Conservation (phyloP, 2,329 filamentous ascomycete species). For the Ceratocystis variospora region DNA sequence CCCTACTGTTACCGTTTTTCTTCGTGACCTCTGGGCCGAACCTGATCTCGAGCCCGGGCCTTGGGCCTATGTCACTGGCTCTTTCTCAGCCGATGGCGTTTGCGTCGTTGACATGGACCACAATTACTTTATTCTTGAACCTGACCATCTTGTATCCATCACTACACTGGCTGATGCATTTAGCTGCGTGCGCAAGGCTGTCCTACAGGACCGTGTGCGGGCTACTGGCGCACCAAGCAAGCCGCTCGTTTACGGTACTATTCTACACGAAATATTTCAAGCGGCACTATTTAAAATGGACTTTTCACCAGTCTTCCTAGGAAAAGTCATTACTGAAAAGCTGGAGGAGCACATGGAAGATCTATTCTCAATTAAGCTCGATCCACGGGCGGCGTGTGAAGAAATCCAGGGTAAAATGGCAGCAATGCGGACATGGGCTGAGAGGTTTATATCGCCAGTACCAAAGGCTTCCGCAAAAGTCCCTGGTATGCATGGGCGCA, state of each 20-base stretch:
- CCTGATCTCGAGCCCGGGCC: constrained; percentile 61
- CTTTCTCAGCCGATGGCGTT: constrained; percentile 52
- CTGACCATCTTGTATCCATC: constrained; percentile 87
- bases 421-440: constrained; percentile 71
- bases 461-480: constrained; percentile 60
- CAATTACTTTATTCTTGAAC: constrained; percentile 81
- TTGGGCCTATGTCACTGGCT: constrained; percentile 75
- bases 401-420: constrained; percentile 73
- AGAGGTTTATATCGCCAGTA: constrained; percentile 57
- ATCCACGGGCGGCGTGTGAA: constrained; percentile 56
- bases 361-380: constrained; percentile 73
- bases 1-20: constrained; percentile 50
- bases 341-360: constrained; percentile 74
- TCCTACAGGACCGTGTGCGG: constrained; percentile 89
- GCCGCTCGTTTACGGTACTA: constrained; percentile 78
- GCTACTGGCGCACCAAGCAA: constrained; percentile 67
- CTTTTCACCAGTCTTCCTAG: constrained; percentile 61
- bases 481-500: constrained; percentile 57
- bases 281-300: constrained; percentile 69
- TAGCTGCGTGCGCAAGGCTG: constrained; percentile 75
- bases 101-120: constrained; percentile 71
- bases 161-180: constrained; percentile 97
- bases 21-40: constrained; percentile 78
- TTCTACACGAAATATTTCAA: constrained; percentile 92
- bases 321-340: constrained; percentile 50